phyloP scores from a whole-genome alignment of 192 early-diverging fungal genomes.

The Coemansia sp. region DNA sequence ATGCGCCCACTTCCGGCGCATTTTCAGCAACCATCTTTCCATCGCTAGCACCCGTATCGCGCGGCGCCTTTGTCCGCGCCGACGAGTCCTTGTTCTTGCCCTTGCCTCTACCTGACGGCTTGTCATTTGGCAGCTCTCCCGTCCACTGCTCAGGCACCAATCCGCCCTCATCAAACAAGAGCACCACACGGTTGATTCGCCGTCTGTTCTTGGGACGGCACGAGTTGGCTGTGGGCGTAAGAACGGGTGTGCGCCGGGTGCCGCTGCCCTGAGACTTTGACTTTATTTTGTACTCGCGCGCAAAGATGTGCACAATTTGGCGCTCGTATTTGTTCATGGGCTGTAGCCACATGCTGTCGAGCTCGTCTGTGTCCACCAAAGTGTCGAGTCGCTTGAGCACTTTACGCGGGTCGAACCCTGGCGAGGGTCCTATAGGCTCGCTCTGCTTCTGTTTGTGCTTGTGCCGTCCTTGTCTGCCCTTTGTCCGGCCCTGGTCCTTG shows the following conservation, averaged over 20 bases:
- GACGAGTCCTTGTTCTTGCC: neutral
- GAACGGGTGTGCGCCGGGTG: constrained; percentile 27
- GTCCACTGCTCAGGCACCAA: constrained; percentile 30
- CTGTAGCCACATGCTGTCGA: constrained; percentile 50
- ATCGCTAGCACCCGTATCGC: constrained; percentile 3
- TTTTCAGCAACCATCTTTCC: constrained; percentile 44
- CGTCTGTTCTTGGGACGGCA: constrained; percentile 22
- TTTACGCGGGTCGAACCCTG: constrained; percentile 36
- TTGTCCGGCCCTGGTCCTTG: neutral
- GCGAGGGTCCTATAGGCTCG: constrained; percentile 9
- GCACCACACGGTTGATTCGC: constrained; percentile 35
- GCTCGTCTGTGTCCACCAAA: constrained; percentile 22
- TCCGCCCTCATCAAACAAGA: constrained; percentile 35
- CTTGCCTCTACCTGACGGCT: constrained; percentile 8
- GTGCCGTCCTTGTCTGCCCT: constrained; percentile 18
- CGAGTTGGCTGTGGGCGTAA: constrained; percentile 30
- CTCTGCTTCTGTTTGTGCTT: constrained; percentile 14
- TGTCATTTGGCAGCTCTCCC: constrained; percentile 9
- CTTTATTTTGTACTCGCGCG: constrained; percentile 45
- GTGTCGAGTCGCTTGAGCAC: constrained; percentile 36
- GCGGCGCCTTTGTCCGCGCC: neutral
- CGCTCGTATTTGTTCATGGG: constrained; percentile 50
- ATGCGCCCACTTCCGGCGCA: constrained; percentile 43
- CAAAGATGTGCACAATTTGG: constrained; percentile 42
- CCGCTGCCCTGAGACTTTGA: constrained; percentile 49